Percentiles rank a stretch among this genome's conserved stretches.
These are phyloP conservation scores for Austroboletus novae-zelandiae DNA, from an alignment of 1,284 basidiomycete genomes.

Conservation along the genomic window DNA sequence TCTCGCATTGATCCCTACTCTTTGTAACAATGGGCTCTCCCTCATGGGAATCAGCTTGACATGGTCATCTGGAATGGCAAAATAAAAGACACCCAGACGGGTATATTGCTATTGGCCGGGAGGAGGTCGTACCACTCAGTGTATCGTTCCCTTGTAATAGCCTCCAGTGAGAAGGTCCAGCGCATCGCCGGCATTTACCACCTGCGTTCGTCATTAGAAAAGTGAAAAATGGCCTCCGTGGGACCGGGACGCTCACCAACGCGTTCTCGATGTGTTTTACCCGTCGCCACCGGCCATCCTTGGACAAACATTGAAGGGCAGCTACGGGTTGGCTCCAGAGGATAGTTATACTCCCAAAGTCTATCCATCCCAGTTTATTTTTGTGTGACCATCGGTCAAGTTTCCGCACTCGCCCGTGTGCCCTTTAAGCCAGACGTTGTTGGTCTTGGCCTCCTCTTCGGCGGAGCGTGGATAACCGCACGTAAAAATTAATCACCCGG, in stretches of 20 bases:
- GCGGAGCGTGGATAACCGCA: conserved; percentile 3
- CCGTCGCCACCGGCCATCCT: conserved; percentile 53
- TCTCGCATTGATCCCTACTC: too few species aligned
- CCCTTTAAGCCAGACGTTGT: neutral
- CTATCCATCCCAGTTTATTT: conserved; percentile 12
- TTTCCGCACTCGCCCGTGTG: neutral
- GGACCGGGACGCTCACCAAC: neutral
- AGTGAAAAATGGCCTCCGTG: neutral
- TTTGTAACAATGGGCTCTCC: conserved; percentile 27
- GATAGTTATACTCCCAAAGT: conserved; percentile 49
- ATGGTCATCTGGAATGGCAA: conserved; percentile 24
- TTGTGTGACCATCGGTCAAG: too few species aligned
- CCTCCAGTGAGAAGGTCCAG: conserved; percentile 54
- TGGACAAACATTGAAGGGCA: conserved; percentile 52
- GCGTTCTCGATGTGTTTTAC: conserved; percentile 52
- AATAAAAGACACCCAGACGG: too few species aligned
- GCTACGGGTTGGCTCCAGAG: conserved; percentile 30
- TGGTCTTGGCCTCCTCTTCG: neutral
- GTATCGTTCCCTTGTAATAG: conserved; percentile 44
- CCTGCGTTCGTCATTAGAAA: conserved; percentile 49
- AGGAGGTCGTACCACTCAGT: conserved; percentile 44
- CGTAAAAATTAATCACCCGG: too few species aligned
- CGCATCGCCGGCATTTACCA: conserved; percentile 5
- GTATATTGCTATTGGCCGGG: too few species aligned
- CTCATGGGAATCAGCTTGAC: conserved; percentile 30